Evolutionary conservation across 768 basidiomycete species (phyloP), one percentile per base, ranked within the genome.

Genomic region (Xerocomellus amylosporus): DNA sequence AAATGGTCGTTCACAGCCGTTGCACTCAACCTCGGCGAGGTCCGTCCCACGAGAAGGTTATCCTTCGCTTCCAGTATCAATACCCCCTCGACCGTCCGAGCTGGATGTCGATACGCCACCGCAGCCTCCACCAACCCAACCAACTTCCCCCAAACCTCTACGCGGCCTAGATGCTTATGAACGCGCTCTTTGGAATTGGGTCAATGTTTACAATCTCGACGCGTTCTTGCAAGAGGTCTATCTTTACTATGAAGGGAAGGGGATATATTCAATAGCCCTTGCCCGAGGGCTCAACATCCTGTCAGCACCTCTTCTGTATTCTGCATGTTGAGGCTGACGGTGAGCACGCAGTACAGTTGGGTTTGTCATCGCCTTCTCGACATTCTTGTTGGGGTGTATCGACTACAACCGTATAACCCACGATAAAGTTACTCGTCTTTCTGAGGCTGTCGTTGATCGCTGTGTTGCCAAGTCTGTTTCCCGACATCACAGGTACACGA

Each of bases 301-400:
- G 97, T 98, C 63, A 68, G 93, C 84, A 58, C 43, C 57, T 57
- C 51, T 54, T 58, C n/a, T 60, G 39, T 59, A 49, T 64, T 60
- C 46, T 55, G 15, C 58, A 15, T 49, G 34, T 44, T 22, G 36
- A 53, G 30, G 52, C 69, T 67, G 56, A 73, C 68, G 31, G 53
- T 58, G 65, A 54, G 58, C 62, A 61, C 50, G 34, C 71, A 99
- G 97, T 60, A 99, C 96, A 58, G 86, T 97, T 22, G 95, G 94
- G 43, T 99, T 98, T 73, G 96, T 98, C 47, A 98, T 98, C 63
- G 83, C 81, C n/a, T 99, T 99, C 73, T 96, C 97, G 13, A 96
- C 95, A 9, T 99, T 99, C 70, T 77, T 99, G 13, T 72, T 96
- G 7, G 91, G 94, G 14, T 99, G 97, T 71, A 81, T 99, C 58